Conservation (phyloP, 495 filamentous ascomycete species). For the Elaphomyces granulatus region DNA sequence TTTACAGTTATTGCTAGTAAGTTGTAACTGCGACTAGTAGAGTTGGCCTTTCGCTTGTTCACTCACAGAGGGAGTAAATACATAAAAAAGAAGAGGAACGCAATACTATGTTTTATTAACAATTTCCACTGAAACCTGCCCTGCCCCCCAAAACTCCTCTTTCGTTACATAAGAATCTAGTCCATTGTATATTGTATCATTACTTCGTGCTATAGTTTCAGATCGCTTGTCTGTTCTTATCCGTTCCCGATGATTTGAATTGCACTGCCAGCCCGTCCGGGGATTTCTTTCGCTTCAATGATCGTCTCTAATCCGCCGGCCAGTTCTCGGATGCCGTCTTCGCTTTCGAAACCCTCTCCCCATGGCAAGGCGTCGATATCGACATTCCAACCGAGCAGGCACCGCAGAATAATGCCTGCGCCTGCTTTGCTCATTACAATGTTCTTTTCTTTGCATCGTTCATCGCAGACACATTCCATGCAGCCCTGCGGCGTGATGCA, state of each 20-base stretch:
- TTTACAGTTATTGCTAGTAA: too few relatives aligned
- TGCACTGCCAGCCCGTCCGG: constrained; percentile 28
- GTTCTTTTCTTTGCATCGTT: constrained; percentile 77
- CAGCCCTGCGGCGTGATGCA: constrained; percentile 54
- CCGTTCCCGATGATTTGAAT: too few relatives aligned
- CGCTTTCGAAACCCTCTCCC: constrained; percentile 44
- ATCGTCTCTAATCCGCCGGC: constrained; percentile 75
- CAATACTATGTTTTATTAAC: too few relatives aligned
- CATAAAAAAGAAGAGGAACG: too few relatives aligned
- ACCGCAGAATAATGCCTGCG: constrained; percentile 61
- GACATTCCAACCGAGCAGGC: constrained; percentile 53
- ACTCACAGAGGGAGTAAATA: not conserved
- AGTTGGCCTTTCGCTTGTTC: too few relatives aligned
- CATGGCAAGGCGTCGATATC: constrained; percentile 70
- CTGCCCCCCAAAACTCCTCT: constrained; percentile 5
- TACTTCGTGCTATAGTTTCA: too few relatives aligned
- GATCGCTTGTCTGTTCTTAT: too few relatives aligned
- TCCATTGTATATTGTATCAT: too few relatives aligned
- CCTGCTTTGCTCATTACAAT: constrained; percentile 91
- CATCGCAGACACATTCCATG: constrained; percentile 74
- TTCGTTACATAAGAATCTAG: too few relatives aligned
- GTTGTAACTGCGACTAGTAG: too few relatives aligned
- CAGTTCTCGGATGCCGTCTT: constrained; percentile 34
- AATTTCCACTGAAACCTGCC: not conserved
- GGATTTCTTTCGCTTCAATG: constrained; percentile 51